phyloP scores from a whole-genome alignment of 257 asterid genomes.

The Solanum sitiens region DNA sequence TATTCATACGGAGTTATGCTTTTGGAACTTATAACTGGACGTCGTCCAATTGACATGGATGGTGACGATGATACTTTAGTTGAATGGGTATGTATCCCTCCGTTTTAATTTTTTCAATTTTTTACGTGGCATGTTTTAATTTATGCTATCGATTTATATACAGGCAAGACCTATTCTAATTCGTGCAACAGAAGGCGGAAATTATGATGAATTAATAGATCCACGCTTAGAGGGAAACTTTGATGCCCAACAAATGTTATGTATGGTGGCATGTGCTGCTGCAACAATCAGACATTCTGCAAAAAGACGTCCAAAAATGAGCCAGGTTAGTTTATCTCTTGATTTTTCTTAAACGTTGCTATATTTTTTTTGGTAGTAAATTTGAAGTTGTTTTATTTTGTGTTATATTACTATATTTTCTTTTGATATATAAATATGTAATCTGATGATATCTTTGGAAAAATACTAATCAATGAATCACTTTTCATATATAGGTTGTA shows the following conservation, averaged over 20 bases:
- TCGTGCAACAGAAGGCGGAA: conserved; percentile 38
- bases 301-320: conserved; percentile 80
- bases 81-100: conserved; percentile 52
- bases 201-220: conserved; percentile 65
- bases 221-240: conserved; percentile 44
- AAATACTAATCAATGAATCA: not conserved
- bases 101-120: not conserved
- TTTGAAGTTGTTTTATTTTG: not conserved
- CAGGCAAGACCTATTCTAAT: conserved; percentile 73
- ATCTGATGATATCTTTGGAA: not conserved
- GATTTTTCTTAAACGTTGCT: not conserved
- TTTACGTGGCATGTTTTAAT: not conserved
- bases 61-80: conserved; percentile 67
- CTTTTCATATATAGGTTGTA: conserved; percentile 29
- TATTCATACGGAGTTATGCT: conserved; percentile 82
- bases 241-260: conserved; percentile 60
- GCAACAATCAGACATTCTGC: conserved; percentile 76
- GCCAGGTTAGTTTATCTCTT: conserved; percentile 38
- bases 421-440: not conserved
- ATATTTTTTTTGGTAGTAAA: not conserved
- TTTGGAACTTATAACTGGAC: conserved; percentile 74
- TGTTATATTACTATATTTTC: not conserved
- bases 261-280: conserved; percentile 67
- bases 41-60: conserved; percentile 46
- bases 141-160: not conserved